A percentile compares a stretch with the other conserved stretches of the same genome.
Conservation (phyloP, 176 grass and related monocot genomes). For the Aegilops sharonensis region DNA sequence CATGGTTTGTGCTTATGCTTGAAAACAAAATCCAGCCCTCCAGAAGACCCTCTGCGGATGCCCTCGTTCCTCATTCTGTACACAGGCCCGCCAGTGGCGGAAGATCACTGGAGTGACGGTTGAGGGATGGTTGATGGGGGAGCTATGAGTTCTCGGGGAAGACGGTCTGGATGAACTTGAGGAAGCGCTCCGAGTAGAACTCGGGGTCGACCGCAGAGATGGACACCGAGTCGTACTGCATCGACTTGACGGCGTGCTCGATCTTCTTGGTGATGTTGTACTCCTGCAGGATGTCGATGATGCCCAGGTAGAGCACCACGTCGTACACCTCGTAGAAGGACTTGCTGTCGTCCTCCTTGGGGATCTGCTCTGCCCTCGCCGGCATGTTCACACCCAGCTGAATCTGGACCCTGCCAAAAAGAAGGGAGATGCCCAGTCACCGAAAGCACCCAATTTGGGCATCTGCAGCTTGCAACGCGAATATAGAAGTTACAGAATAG, state of each 20-base stretch:
- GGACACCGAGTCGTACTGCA: conserved; percentile 78
- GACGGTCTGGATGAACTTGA: conserved; percentile 81
- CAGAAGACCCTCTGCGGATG: background rate
- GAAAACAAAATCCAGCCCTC: background rate
- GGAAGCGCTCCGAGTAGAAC: conserved; percentile 77
- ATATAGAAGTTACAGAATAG: background rate
- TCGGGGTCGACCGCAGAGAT: conserved; percentile 83
- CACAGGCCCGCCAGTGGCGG: background rate
- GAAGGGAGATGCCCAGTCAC: background rate
- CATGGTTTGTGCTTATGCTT: background rate
- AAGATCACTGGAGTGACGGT: background rate
- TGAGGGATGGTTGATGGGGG: background rate
- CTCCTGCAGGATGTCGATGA: conserved; percentile 97
- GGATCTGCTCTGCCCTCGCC: conserved; percentile 71
- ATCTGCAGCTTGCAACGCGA: no score
- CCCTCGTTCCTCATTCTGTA: background rate
- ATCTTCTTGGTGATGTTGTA: conserved; percentile 96
- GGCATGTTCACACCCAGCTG: conserved; percentile 99
- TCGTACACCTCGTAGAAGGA: conserved; percentile 73
- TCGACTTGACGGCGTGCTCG: conserved; percentile 92
- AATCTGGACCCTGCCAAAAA: conserved; percentile 74
- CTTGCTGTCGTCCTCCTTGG: conserved; percentile 54
- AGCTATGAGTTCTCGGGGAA: conserved; percentile 74
- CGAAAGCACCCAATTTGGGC: no score
- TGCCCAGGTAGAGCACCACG: conserved; percentile 93